phyloP scores from a whole-genome alignment of 371 early-diverging fungal species.

The Encephalitozoon cuniculi region DNA sequence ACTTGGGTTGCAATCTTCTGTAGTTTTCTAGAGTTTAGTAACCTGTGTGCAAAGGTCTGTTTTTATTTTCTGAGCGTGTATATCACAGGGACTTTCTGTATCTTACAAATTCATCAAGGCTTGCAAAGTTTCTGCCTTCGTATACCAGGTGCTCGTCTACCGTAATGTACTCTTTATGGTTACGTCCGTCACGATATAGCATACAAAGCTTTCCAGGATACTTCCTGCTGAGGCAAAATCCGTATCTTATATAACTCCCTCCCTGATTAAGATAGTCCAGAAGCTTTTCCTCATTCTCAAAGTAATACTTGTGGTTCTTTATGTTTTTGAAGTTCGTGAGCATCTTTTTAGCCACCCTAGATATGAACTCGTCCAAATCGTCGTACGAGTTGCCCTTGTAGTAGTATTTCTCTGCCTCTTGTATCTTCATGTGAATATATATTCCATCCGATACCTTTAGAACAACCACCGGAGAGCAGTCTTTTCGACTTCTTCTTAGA shows the following conservation, averaged over 20 bases:
- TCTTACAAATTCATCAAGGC: constrained; percentile 36
- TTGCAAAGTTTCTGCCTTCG: constrained; percentile 29
- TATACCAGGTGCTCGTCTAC: constrained; percentile 26
- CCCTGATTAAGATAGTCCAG: neutral
- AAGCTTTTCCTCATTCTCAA: constrained; percentile 2
- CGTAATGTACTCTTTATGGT: constrained; percentile 25
- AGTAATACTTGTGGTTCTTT: constrained; percentile 33
- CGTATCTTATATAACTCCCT: constrained; percentile 28
- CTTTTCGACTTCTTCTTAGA: constrained; percentile 10
- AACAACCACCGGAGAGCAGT: neutral
- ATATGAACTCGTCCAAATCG: constrained; percentile 37
- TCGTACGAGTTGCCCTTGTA: constrained; percentile 13
- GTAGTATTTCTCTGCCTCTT: constrained; percentile 7
- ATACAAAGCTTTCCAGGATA: constrained; percentile 42
- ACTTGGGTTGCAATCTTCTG: neutral
- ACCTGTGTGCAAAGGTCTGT: neutral
- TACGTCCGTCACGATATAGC: constrained; percentile 10
- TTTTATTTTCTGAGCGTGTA: neutral
- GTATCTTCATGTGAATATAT: constrained; percentile 10
- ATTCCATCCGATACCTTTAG: constrained; percentile 7
- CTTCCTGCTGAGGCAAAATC: constrained; percentile 29
- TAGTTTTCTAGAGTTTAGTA: neutral
- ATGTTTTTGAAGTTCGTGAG: constrained; percentile 22
- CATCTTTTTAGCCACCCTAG: neutral
- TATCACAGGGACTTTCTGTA: constrained; percentile 25